Evolutionary conservation across 2,329 filamentous ascomycete species (phyloP), one percentile per base, ranked within the genome.

Genomic region (Stagonosporopsis cucurbitacearum): DNA sequence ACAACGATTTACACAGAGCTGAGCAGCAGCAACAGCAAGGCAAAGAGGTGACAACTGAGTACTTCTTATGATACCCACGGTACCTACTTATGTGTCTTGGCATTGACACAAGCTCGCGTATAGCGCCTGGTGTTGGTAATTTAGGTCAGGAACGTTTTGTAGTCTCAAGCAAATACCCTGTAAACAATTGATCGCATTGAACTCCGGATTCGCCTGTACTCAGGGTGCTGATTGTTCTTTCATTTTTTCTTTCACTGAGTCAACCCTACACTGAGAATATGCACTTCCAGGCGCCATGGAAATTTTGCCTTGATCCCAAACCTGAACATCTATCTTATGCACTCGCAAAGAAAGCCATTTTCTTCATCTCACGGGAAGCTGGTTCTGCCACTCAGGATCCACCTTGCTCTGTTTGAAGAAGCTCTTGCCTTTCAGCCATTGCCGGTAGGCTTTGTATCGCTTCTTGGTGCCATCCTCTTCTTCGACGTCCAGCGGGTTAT

Each of bases 361-460:
- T 12, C 12, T 23, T 57, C 58, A 73, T 41, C 71, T 57, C n/a
- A 72, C 59, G 45, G 71, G 71, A 30, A 74, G 51, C 54, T 74
- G 70, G 50, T 63, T 69, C 63, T 68, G 63, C 72, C 72, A 81
- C 70, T 82, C 80, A 1, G 80, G 80, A 76, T 82, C 80, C 35
- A 82, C 78, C 64, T 82, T 82, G 58, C 80, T 81, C 81, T 97
- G 93, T 78, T 98, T 98, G 75, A 98, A 98, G 68, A 98, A 84
- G 68, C 92, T 96, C 80, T 97, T 98, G 17, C 94, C 94, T 59
- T 88, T 85, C 70, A 99, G 81, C 94, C 95, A 99, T 77, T 97
- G 96, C 68, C 88, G 81, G 77, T 99, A 99, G 9, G 93, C 91
- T 78, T 96, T 98, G 76, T 99, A 99, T 65, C 95, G 83, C 82